Base-by-base conservation (phyloP, 495 filamentous ascomycete genomes). In the Penicillium daleae region DNA sequence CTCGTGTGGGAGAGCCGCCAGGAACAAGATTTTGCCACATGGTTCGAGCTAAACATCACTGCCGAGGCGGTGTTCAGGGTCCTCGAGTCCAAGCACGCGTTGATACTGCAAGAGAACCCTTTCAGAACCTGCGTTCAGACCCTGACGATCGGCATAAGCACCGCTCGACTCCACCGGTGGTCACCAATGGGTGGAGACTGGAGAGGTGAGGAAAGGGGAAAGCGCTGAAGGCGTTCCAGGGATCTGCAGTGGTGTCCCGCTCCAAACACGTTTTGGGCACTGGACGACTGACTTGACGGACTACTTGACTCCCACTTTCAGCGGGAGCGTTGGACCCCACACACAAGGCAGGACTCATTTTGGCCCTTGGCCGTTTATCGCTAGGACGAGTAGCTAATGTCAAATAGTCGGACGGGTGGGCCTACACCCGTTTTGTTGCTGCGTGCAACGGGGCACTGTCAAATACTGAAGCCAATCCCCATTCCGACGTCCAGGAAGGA, bases 171-270 rank as follows among this genome's bases (percentile, higher is more conserved):
- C 58, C 61, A 40, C 32, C 4, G 31, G 42, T 26, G 42, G 13
- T 32, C 10, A 13, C 60, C 68, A 71, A 68, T 68, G 27, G 39
- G 21, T 13, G 4, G 33, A 33, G 51, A 54, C 17, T 13, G 4
- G 33, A 33, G 51, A 54, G 7, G 21, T 32, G 9, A n/a, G 42
- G 37, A 46, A 33, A 13, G n/a, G 17, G 6, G 6, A 21, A 15
- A 32, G 57, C 9, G 61, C 58, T 63, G 19, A 39, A 60, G 60
- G 33, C 49, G 22, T n/a, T n/a, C 22, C 15, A 21, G 27, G 6
- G 68, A 71, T 68, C 68, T 56, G 60, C 65, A 62, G 5, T 31
- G 39, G 12, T 61, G 48, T 57, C 51, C 54, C 56, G 49, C 56
- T 32, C 22, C 51, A 35, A 29, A 46, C 53, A 46, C 42, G 19